phyloP scores from a whole-genome alignment of 1,139 yeast genomes.

The Geotrichum bryndzae region DNA sequence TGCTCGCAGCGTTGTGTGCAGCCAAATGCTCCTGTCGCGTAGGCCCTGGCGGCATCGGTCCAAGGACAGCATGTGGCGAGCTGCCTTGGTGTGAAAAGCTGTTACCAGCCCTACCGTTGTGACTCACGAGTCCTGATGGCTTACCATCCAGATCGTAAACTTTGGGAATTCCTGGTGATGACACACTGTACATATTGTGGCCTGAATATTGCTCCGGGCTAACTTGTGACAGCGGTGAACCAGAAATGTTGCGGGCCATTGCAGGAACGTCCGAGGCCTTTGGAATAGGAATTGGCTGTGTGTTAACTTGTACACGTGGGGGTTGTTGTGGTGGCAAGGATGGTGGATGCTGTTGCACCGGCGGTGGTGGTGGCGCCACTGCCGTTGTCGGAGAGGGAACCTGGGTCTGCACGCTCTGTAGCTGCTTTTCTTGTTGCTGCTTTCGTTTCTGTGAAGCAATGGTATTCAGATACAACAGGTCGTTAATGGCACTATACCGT shows the following conservation, averaged over 20 bases:
- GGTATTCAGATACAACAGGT: constrained; percentile 1
- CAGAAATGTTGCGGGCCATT: neutral
- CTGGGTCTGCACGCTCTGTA: neutral
- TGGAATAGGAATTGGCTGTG: neutral
- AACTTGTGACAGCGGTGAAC: neutral
- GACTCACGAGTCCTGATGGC: neutral
- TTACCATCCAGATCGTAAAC: neutral
- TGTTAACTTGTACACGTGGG: neutral
- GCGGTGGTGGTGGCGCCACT: neutral
- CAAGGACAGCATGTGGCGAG: neutral
- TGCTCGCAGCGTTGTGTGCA: neutral
- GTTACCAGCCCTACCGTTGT: neutral
- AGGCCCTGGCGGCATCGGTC: neutral
- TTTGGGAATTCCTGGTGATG: neutral
- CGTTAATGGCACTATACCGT: constrained; percentile 4
- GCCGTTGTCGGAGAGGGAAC: neutral
- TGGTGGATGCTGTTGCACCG: neutral
- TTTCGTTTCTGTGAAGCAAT: neutral
- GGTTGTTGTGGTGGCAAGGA: neutral
- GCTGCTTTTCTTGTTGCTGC: neutral
- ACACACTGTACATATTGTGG: neutral
- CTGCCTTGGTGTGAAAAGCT: neutral
- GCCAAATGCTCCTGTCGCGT: neutral
- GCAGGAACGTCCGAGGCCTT: neutral
- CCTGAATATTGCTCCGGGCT: neutral